Conservation (phyloP, 345 rosid species). For the Eucalyptus albens region DNA sequence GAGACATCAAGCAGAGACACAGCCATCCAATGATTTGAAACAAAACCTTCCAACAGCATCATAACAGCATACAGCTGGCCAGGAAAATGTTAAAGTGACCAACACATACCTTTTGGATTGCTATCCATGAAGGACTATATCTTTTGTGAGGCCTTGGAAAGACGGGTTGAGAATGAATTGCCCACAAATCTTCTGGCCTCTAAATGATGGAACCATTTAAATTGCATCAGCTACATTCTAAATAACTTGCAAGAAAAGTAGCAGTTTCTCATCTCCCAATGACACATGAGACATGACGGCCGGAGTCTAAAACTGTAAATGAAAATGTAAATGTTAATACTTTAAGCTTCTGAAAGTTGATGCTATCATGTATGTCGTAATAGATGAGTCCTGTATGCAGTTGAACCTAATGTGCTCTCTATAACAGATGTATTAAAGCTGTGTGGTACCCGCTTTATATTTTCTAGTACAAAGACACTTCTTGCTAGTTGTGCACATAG, state of each 20-base stretch:
- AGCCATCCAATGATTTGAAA: background rate
- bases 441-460: background rate
- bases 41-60: background rate
- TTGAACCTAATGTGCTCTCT: background rate
- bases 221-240: background rate
- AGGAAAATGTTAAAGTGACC: background rate
- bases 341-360: background rate
- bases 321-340: background rate
- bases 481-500: background rate
- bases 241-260: background rate
- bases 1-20: background rate
- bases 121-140: slow-evolving; percentile 63
- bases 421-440: background rate
- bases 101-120: slow-evolving; percentile 60
- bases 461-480: background rate
- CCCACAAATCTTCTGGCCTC: slow-evolving; percentile 97
- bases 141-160: slow-evolving; percentile 78
- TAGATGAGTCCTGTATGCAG: background rate
- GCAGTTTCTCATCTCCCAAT: background rate
- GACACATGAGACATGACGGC: background rate
- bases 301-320: background rate
- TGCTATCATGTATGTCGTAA: background rate
- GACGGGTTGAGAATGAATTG: slow-evolving; percentile 65
- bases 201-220: slow-evolving; percentile 18
- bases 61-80: background rate